These are phyloP conservation scores for Capsicum chinense DNA, from an alignment of 257 asterid species.

Conservation along the genomic window DNA sequence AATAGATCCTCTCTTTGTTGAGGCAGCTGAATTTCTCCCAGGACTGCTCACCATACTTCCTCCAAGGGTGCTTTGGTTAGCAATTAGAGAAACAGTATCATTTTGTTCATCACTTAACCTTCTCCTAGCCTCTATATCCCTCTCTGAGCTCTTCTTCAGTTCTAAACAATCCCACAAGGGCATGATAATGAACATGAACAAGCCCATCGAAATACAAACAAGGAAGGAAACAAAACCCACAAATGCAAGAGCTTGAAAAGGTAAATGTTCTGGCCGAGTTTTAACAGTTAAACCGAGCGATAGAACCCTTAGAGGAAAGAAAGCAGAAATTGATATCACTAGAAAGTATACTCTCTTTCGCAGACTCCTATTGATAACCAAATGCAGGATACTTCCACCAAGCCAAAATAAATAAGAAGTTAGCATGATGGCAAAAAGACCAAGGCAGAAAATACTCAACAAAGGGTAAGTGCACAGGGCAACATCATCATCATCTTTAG, in stretches of 20 bases:
- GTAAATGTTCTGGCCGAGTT: conserved; percentile 52
- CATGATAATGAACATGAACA: conserved; percentile 68
- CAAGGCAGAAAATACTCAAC: conserved; percentile 67
- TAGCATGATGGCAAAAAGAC: conserved; percentile 64
- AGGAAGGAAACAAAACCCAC: conserved; percentile 76
- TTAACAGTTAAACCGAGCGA: conserved; percentile 75
- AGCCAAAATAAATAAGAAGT: conserved; percentile 67
- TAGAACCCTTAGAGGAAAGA: conserved; percentile 67
- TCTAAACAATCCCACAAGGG: conserved; percentile 87
- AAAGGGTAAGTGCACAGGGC: conserved; percentile 82
- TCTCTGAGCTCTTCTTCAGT: conserved; percentile 52
- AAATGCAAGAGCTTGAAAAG: conserved; percentile 61
- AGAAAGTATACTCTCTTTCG: conserved; percentile 77
- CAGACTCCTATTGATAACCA: conserved; percentile 81
- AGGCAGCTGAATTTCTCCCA: conserved; percentile 49
- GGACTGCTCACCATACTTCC: conserved; percentile 50
- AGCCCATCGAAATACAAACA: conserved; percentile 71
- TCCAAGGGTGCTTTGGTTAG: conserved; percentile 60
- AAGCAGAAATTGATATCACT: conserved; percentile 56
- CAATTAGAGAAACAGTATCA: conserved; percentile 66
- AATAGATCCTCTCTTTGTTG: conserved; percentile 60
- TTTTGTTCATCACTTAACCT: conserved; percentile 52
- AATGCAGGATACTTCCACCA: conserved; percentile 63
- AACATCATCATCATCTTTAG: conserved; percentile 39
- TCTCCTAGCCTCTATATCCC: conserved; percentile 61